Evolutionary conservation across 108 stramenopile species (phyloP), one percentile per base, ranked within the genome.

Genomic region (Nitzschia sp.): DNA sequence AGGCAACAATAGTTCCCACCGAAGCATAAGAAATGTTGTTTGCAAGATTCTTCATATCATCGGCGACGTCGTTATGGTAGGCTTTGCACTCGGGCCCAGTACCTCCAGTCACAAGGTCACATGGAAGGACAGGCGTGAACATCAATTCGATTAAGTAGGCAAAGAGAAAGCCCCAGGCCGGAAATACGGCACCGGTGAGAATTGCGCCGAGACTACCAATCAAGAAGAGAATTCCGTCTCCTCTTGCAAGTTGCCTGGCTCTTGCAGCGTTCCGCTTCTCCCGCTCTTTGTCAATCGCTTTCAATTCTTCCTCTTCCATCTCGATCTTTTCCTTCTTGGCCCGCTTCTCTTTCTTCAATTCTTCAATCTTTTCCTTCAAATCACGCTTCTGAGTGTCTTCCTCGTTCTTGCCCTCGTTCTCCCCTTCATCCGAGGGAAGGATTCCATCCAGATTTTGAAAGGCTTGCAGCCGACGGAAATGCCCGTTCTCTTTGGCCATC

Each of bases 101-200:
- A 8, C 49, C 24, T 21, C 35, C 26, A 5, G 32, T 60, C 4
- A 51, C 19, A 25, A 57, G 19, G 8, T 53, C 68, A 27, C 93
- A 94, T 25, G 60, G 47, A 17, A 77, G 48, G n/a, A 80, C 81
- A 0, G 63, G 66, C 17, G 64, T 59, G 66, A 88, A 94, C 19
- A 91, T 58, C 1, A 91, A 61, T 13, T 82, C 86, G 68, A 94
- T 90, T 59, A 28, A 69, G 29, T 70, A 31, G 8, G 77, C 72
- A 53, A 91, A 88, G 3, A 88, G 45, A 15, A 86, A 59, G 33
- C 87, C 91, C 87, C 87, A 92, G 2, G 68, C 66, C 3, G 90
- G 90, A 31, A 88, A 90, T 11, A 94, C 84, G 11, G 73, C 71
- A 35, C 93, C 93, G 0, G 89, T 85, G 56, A 90, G 56, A 23